Evolutionary conservation across 164 flowering plant species (phyloP), one percentile per base, ranked within the genome.

Genomic region (Macadamia tetraphylla): DNA sequence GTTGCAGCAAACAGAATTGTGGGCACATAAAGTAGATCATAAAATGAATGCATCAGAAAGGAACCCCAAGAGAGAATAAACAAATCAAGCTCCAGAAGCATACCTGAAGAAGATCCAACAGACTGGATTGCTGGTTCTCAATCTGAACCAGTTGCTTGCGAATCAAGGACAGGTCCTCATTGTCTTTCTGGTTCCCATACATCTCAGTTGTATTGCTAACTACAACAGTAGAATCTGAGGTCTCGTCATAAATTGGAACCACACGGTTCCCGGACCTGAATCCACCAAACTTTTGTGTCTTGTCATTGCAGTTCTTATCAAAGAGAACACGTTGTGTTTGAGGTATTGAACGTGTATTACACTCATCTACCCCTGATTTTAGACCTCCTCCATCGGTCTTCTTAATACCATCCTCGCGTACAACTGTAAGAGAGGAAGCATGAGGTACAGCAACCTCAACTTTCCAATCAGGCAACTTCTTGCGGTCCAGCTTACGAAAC

Each of bases 21-120:
- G n/a, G 49, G 17, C 14, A 60, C 10, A 18, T 15, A 40, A 14
- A 8, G 49, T 46, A 9, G 64, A 35, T 35, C 68, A 23, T 23
- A 23, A 23, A 23, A 23, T 23, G 23, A 73, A 29, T 42, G 53
- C 56, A 64, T 29, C 58, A 59, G 40, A 35, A 4, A 30, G n/a
- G 55, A 23, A 48, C 30, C 51, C 59, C 29, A 13, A 18, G 32
- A 49, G 40, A 55, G 29, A 14, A 35, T 29, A 68, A 23, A 15
- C 44, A 67, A 59, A 11, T 62, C 46, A 62, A 57, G 60, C 43
- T 15, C 53, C 46, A 64, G 52, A 66, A 61, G 65, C 80, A 67
- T 76, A 93, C 98, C 96, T 91, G 96, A 49, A 94, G 82, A 70
- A 91, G 87, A 73, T 94, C 94, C 14, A 89, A 55, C 57, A 94